Percentiles rank a stretch among this genome's conserved stretches.
phyloP scores from a whole-genome alignment of 2,329 filamentous ascomycete species.

The Ophiostoma populinum region DNA sequence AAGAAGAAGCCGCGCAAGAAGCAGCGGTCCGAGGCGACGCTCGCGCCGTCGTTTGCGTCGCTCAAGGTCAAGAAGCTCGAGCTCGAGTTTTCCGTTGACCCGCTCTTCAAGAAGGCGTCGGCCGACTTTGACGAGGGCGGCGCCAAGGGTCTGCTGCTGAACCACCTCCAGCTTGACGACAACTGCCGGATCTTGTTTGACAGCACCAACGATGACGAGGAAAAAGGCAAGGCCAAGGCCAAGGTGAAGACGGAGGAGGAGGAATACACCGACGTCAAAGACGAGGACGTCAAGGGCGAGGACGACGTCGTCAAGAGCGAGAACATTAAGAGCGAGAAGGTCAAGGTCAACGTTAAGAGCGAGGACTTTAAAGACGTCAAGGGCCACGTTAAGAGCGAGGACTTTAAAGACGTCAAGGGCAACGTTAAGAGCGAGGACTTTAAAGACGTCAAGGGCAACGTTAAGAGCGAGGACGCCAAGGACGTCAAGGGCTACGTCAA shows the following conservation, averaged over 20 bases:
- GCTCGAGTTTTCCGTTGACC: constrained; percentile 88
- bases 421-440: no score
- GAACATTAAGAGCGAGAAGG: no score
- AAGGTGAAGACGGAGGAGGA: constrained; percentile 25
- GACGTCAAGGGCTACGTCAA: constrained; percentile 15
- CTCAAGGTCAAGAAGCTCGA: constrained; percentile 95
- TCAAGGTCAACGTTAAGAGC: no score
- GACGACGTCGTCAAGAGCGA: no score
- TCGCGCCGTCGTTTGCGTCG: constrained; percentile 74
- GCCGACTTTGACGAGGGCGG: constrained; percentile 97
- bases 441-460: no score
- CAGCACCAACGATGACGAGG: constrained; percentile 70
- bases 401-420: no score
- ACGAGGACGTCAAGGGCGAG: no score
- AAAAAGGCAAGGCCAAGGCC: not conserved
- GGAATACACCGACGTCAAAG: no score
- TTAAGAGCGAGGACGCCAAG: constrained; percentile 1
- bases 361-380: no score
- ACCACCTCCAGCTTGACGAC: constrained; percentile 89
- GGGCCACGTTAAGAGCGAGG: no score
- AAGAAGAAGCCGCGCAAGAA: constrained; percentile 56
- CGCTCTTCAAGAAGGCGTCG: constrained; percentile 96
- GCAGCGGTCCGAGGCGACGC: constrained; percentile 73
- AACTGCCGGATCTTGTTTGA: constrained; percentile 93
- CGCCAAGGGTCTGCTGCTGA: constrained; percentile 83